Evolutionary conservation across 2,329 filamentous ascomycete genomes (phyloP).

Genomic region (Microdochium bolleyi): DNA sequence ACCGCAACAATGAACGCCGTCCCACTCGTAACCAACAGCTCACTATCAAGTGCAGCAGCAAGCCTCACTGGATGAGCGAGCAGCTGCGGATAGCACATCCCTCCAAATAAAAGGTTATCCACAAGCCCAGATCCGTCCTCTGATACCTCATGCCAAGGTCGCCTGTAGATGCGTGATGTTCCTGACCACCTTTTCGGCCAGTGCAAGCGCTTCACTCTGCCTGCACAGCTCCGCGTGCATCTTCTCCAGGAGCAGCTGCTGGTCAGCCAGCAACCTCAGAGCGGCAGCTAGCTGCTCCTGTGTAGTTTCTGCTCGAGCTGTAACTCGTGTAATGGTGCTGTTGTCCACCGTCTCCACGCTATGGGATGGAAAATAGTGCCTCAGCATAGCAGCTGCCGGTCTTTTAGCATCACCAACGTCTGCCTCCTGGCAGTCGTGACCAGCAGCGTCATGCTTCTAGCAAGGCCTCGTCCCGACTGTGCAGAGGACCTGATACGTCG

Average conservation of each 20-base stretch:
- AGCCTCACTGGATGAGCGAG: too few species aligned
- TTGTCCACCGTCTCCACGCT: not conserved
- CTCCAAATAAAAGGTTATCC: too few species aligned
- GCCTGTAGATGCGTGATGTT: not conserved
- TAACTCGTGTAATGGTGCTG: not conserved
- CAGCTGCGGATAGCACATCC: too few species aligned
- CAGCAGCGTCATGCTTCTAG: not conserved
- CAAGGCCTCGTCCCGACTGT: not conserved
- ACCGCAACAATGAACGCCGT: too few species aligned
- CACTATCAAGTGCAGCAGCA: too few species aligned
- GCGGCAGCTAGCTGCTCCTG: slow-evolving; percentile 2
- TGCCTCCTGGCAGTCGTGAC: not conserved
- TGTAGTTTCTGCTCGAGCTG: not conserved
- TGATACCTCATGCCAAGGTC: too few species aligned
- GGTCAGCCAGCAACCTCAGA: slow-evolving; percentile 4
- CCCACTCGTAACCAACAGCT: too few species aligned
- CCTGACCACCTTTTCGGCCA: slow-evolving; percentile 3
- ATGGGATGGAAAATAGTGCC: not conserved
- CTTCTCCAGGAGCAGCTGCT: slow-evolving; percentile 7
- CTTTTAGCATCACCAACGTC: not conserved
- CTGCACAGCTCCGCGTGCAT: slow-evolving; percentile 4
- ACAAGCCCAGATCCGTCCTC: too few species aligned
- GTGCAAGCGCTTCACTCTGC: slow-evolving; percentile 3
- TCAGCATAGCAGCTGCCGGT: not conserved
- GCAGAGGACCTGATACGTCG: not conserved